These are phyloP conservation scores for Neonothopanus nambi DNA, from an alignment of 1,284 basidiomycete species.

Conservation along the genomic window DNA sequence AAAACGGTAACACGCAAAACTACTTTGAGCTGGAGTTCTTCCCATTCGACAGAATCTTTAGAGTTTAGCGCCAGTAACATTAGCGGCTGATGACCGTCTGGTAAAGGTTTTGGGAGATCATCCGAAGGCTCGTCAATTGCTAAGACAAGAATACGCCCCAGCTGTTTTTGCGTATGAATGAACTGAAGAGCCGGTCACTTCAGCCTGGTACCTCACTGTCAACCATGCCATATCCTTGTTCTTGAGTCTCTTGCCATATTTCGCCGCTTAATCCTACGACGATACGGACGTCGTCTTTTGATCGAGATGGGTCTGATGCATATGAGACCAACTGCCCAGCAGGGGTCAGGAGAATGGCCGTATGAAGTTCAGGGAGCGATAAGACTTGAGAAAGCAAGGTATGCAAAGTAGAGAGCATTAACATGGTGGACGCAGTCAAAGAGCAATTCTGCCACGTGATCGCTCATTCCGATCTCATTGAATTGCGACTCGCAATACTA, in stretches of 20 bases:
- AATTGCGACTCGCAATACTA: too few species aligned
- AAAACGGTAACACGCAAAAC: not conserved
- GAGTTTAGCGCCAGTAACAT: conserved; percentile 71
- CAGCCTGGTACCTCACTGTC: conserved; percentile 62
- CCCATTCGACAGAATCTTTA: conserved; percentile 59
- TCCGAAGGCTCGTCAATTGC: conserved; percentile 49
- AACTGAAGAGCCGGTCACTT: conserved; percentile 1
- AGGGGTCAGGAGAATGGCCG: conserved; percentile 61
- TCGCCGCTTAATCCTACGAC: conserved; percentile 70
- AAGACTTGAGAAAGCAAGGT: conserved; percentile 58
- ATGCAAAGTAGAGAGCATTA: conserved; percentile 61
- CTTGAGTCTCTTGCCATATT: conserved; percentile 71
- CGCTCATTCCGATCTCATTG: not conserved
- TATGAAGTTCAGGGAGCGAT: conserved; percentile 54
- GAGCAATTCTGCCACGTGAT: not conserved
- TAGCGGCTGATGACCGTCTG: conserved; percentile 45
- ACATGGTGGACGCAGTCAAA: conserved; percentile 37
- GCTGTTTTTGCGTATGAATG: conserved; percentile 35
- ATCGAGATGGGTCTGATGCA: conserved; percentile 46
- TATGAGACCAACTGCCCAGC: conserved; percentile 63
- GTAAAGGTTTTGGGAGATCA: conserved; percentile 18
- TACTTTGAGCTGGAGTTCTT: conserved; percentile 62
- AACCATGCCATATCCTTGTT: conserved; percentile 62
- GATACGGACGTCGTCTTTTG: conserved; percentile 73
- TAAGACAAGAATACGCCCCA: conserved; percentile 69